Base-by-base conservation (phyloP, 768 basidiomycete species). In the Phylloporus sp. region DNA sequence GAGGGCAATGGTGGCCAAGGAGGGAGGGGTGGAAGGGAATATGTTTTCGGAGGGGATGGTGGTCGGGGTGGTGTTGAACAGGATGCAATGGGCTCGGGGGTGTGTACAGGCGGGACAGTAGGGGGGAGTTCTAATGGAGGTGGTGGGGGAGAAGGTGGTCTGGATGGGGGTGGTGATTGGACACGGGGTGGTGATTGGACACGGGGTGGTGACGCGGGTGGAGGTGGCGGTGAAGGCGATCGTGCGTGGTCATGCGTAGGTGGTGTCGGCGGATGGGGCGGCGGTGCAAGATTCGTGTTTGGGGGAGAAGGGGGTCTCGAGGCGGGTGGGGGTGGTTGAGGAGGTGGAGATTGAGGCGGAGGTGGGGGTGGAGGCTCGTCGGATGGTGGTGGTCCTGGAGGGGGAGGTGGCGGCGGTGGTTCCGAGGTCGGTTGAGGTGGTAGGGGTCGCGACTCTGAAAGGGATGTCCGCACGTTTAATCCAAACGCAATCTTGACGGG, bases 1-100 rank as follows among this genome's bases (percentile, higher is more conserved):
- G 74, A 72, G 3, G 68, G 72, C 10, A 77, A 73, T 1, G 86
- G 82, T 1, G 77, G 76, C 82, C 84, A 88, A 3, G 72, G 68
- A 15, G 79, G 83, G 4, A 68, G 67, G 2, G 74, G 70, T 12
- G 76, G 70, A 12, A 74, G 66, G 7, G 75, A 73, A 56, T 75
- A 76, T 0, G 62, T 58, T 48, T 68, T 63, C 16, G 73, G 68
- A 5, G 70, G 64, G 23, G 57, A 42, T 4, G 47, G 42, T 1
- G 49, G 48, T 13, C 45, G 54, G n/a, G 41, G 44, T 2, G 31
- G 48, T 59, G 55, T 60, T 22, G 66, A 67, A 29, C 65, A 45
- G 16, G 66, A 63, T 10, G 71, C 68, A 32, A 62, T 52, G 12
- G 68, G 64, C 22, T 62, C 61, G 49, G 68, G 42, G 7, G 64